phyloP scores from a whole-genome alignment of 192 early-diverging fungal species.

The Coemansia sp. region DNA sequence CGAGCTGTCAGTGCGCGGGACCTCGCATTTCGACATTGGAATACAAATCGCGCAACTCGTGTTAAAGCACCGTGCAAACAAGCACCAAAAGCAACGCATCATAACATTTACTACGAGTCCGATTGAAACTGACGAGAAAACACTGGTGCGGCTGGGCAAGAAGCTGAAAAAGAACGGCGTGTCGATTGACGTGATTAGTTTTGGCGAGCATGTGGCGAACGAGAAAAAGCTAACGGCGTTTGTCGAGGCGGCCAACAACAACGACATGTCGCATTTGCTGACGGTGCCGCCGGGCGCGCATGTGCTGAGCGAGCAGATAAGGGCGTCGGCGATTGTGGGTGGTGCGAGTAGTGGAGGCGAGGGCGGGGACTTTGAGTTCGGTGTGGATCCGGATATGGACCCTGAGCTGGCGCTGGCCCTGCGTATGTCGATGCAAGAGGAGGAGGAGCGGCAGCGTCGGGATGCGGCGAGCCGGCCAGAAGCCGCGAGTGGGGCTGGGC shows the following conservation, averaged over 20 bases:
- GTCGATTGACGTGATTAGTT: constrained; percentile 91
- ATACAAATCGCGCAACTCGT: constrained; percentile 94
- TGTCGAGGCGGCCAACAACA: constrained; percentile 84
- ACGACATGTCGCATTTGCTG: constrained; percentile 90
- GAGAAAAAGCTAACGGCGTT: constrained; percentile 89
- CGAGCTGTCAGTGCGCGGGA: constrained; percentile 70
- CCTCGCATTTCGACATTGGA: constrained; percentile 74
- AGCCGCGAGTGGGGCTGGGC: constrained; percentile 3
- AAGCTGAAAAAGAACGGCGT: constrained; percentile 98
- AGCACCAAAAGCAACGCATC: constrained; percentile 90
- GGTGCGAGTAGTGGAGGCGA: constrained; percentile 74
- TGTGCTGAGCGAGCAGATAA: constrained; percentile 80
- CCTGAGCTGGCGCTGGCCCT: constrained; percentile 90
- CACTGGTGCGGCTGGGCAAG: constrained; percentile 87
- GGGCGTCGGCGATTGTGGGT: constrained; percentile 82
- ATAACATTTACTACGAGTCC: constrained; percentile 94
- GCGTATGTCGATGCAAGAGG: constrained; percentile 95
- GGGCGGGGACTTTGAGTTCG: constrained; percentile 78
- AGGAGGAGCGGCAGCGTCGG: constrained; percentile 78
- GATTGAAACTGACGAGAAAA: constrained; percentile 75
- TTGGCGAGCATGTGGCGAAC: constrained; percentile 90
- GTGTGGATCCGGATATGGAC: constrained; percentile 90
- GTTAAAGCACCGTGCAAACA: constrained; percentile 96
- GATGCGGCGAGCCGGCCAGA: constrained; percentile 24
- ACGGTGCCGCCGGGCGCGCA: constrained; percentile 92